Evolutionary conservation across 2,329 filamentous ascomycete species (phyloP), one percentile per base, ranked within the genome.

Genomic region (Xylaria polymorpha): DNA sequence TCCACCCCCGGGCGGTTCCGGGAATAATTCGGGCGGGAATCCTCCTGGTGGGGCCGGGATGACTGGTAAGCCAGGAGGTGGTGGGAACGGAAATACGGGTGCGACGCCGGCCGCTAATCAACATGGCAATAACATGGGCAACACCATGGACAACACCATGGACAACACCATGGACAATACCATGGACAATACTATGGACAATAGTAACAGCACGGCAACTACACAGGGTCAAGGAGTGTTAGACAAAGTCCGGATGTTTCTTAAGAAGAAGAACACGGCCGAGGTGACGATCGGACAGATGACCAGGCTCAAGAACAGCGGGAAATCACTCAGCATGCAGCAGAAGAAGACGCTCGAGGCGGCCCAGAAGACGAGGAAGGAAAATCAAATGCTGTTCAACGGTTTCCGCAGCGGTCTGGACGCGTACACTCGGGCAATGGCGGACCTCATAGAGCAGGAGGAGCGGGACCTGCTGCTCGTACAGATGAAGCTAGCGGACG

Each of bases 211-310:
- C 53, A 22, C 7, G 32, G n/a, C 12, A 18, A 5, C 35, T 14
- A 25, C 20, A n/a, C 6, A 15, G 10, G 2, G 12, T 41, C 22
- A 46, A 32, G 15, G 9, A 14, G 20, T 22, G 1, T n/a, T 65
- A 14, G 18, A 44, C 5, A 9, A 29, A 5, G 18, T 61, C 4
- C 14, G 50, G 18, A n/a, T 2, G 1, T 48, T 43, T 2, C 15
- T 66, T 14, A 46, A n/a, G 44, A 58, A 48, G 5, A 53, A 15
- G 20, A 62, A 62, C 15, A 15, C 37, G 3, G 48, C 50, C 9
- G 41, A 61, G 18, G 41, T 44, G 9, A 39, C 14, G 35, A 44
- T 68, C 10, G 22, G 25, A 4, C 39, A 35, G 8, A 15, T 65
- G 10, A 44, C 14, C 3, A 57, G 18, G 29, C 1, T 56, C 7